These are phyloP conservation scores for Yamadazyma dushanensis DNA, from an alignment of 1,139 yeast species.

Conservation along the genomic window DNA sequence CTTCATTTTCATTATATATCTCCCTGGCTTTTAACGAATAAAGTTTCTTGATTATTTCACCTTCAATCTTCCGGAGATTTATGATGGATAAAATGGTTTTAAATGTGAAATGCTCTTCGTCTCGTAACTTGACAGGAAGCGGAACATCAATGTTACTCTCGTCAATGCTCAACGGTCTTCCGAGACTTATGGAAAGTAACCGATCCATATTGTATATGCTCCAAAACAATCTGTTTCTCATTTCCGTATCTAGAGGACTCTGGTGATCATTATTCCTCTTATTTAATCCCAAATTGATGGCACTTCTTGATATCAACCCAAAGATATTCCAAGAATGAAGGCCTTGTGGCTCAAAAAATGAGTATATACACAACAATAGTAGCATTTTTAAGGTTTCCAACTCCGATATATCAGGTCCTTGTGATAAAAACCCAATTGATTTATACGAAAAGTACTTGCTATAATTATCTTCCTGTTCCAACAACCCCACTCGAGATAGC, in stretches of 20 bases:
- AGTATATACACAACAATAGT: constrained; percentile 43
- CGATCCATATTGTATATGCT: constrained; percentile 50
- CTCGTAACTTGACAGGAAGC: constrained; percentile 30
- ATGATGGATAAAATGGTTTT: constrained; percentile 40
- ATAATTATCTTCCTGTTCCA: constrained; percentile 28
- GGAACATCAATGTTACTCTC: constrained; percentile 49
- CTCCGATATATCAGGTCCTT: constrained; percentile 26
- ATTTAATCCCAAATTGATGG: constrained; percentile 44
- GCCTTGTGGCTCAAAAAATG: constrained; percentile 49
- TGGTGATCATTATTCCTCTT: constrained; percentile 23
- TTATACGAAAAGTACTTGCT: constrained; percentile 14
- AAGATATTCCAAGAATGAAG: constrained; percentile 25
- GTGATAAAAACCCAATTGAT: constrained; percentile 15
- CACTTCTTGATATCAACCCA: constrained; percentile 43
- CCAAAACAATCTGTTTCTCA: constrained; percentile 49
- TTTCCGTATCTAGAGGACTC: constrained; percentile 26
- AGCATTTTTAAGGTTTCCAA: constrained; percentile 37
- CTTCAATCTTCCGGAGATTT: constrained; percentile 41
- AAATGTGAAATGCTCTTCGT: constrained; percentile 34
- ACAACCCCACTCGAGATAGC: constrained; percentile 38
- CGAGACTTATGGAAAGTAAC: constrained; percentile 41
- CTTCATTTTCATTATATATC: constrained; percentile 19
- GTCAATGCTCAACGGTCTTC: constrained; percentile 43
- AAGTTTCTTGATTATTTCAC: constrained; percentile 37
- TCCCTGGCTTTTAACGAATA: constrained; percentile 32